These are phyloP conservation scores for Collybiopsis luxurians DNA, from an alignment of 768 basidiomycete genomes.

Conservation along the genomic window DNA sequence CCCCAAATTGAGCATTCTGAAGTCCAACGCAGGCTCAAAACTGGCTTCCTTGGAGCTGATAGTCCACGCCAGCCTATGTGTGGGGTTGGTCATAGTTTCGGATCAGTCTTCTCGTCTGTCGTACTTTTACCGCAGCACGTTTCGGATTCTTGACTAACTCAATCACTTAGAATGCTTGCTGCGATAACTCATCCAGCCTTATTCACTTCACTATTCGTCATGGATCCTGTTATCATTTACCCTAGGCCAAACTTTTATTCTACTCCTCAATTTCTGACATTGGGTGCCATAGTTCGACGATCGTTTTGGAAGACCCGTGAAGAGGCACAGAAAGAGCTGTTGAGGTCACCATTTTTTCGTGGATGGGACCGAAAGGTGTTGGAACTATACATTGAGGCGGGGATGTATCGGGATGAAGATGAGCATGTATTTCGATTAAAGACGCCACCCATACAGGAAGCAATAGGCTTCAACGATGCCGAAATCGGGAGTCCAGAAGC, in stretches of 20 bases:
- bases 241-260: constrained; percentile 22
- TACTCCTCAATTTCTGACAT: constrained; percentile 23
- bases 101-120: constrained; percentile 73
- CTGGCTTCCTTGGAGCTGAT: constrained; percentile 41
- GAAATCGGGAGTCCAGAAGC: constrained; percentile 37
- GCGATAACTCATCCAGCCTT: constrained; percentile 61
- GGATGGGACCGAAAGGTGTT: constrained; percentile 69
- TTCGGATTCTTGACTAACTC: background rate
- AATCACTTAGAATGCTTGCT: constrained; percentile 48
- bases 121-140: too few species aligned
- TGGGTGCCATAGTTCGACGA: constrained; percentile 57
- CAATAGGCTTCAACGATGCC: constrained; percentile 52
- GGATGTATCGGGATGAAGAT: constrained; percentile 37
- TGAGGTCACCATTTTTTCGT: constrained; percentile 60
- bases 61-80: constrained; percentile 48
- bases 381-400: constrained; percentile 59
- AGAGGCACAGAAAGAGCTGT: constrained; percentile 52
- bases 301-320: constrained; percentile 61
- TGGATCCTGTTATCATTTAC: constrained; percentile 71
- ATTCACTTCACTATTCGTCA: constrained; percentile 67
- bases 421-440: constrained; percentile 59
- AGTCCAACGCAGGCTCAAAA: constrained; percentile 34
- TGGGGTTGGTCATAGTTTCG: constrained; percentile 81
- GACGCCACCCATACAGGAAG: constrained; percentile 66
- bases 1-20: constrained; percentile 42